Evolutionary conservation across 2,329 filamentous ascomycete genomes (phyloP), one percentile per base, ranked within the genome.

Genomic region (Ascocoryne sarcoides): DNA sequence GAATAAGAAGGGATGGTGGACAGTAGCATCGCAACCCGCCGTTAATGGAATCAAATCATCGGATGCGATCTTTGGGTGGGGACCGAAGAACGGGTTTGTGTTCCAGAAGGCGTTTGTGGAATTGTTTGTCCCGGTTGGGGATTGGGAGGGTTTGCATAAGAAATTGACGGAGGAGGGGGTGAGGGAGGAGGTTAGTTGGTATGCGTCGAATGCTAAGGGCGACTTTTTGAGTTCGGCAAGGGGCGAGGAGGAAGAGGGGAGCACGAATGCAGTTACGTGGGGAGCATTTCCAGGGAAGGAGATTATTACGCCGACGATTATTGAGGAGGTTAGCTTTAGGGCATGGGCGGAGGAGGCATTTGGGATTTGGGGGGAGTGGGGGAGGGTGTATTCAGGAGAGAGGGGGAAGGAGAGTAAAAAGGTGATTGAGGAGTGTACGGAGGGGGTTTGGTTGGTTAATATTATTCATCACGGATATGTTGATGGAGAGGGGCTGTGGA

Each of bases 91-190:
- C 54, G 92, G 92, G 14, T 96, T 94, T 60, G 88, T 96, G 35
- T 98, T 95, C 68, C 92, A 98, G 59, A 98, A 96, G 65, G 84
- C 90, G 0, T 98, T 98, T 62, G 88, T 98, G 37, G 92, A 98
- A 62, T 87, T 96, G 65, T 98, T 98, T 70, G 67, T 94, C 43
- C 80, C 89, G 0, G 65, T 70, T 0, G 62, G 72, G 0, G 84
- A 90, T 60, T 96, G 88, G 80, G 62, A 66, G 12, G 60, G 60
- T 1, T 70, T 98, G 21, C 73, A 75, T 48, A 69, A 71, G 3
- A 74, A 76, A 43, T 74, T 96, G 38, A 65, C 65, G 9, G 64
- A 74, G 26, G 18, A 37, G 1, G 76, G 76, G 39, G 65, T 76
- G 12, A 70, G 77, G 36, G 77, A 81, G 31, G 71, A 76, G 37